Conservation (phyloP, 768 basidiomycete genomes). For the Auricularia sp. region DNA sequence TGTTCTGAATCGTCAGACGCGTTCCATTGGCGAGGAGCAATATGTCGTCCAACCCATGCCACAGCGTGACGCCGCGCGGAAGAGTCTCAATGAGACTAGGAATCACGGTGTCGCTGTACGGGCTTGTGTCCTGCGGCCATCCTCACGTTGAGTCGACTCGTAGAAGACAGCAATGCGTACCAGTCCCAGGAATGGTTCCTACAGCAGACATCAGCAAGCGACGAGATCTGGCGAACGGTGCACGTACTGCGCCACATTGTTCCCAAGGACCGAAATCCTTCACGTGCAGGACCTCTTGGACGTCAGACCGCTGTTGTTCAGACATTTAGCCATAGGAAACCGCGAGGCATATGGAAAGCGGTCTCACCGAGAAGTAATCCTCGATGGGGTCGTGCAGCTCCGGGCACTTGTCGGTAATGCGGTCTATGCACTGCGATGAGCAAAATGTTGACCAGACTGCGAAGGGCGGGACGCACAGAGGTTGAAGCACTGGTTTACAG, state of each 20-base stretch:
- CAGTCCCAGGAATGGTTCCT: neutral
- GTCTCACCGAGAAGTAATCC: constrained; percentile 6
- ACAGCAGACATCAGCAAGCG: neutral
- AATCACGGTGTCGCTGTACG: constrained; percentile 6
- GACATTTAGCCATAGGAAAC: neutral
- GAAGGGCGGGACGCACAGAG: neutral
- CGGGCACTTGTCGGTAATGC: constrained; percentile 8
- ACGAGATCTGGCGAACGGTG: neutral
- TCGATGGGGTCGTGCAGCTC: constrained; percentile 7
- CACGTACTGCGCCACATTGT: constrained; percentile 6
- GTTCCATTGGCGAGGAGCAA: constrained; percentile 7
- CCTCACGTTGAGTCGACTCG: neutral
- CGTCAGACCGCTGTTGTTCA: constrained; percentile 1
- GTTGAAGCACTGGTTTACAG: constrained; percentile 1
- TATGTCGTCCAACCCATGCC: constrained; percentile 9
- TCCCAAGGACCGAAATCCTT: constrained; percentile 4
- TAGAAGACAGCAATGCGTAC: neutral
- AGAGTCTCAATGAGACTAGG: constrained; percentile 5
- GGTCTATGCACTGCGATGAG: neutral
- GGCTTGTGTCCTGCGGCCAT: constrained; percentile 3
- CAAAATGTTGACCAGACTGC: neutral
- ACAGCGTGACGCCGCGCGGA: constrained; percentile 10
- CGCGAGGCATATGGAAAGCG: neutral
- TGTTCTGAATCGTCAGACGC: constrained; percentile 8
- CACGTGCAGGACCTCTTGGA: constrained; percentile 5